phyloP scores from a whole-genome alignment of 2,329 filamentous ascomycete genomes.

The Bisporella sp. region DNA sequence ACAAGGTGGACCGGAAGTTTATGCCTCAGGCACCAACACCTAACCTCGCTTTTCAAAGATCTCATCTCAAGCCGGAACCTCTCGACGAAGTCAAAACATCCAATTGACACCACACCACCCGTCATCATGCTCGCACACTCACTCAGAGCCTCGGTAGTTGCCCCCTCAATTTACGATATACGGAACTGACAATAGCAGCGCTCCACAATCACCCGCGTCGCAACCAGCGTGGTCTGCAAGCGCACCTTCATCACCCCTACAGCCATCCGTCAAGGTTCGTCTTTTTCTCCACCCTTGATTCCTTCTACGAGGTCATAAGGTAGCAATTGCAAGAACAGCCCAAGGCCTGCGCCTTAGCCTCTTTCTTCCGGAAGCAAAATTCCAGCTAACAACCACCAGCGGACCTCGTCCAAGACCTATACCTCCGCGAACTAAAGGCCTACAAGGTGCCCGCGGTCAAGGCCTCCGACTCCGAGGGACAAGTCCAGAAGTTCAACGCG shows the following conservation, averaged over 20 bases:
- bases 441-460: conserved; percentile 87
- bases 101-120: conserved; percentile 8
- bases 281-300: neutral
- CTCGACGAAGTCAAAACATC: neutral
- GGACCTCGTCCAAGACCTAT: conserved; percentile 96
- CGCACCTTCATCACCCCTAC: conserved; percentile 29
- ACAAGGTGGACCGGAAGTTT: too few species aligned
- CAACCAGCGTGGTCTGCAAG: conserved; percentile 22
- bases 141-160: conserved; percentile 28
- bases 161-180: conserved; percentile 11
- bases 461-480: conserved; percentile 78
- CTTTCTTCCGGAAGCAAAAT: neutral
- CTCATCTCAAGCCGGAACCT: neutral
- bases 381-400: conserved; percentile 44
- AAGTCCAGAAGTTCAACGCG: conserved; percentile 79
- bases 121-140: conserved; percentile 28
- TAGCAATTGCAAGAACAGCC: too few species aligned
- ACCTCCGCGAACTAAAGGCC: conserved; percentile 89
- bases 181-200: conserved; percentile 24
- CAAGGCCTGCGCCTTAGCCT: neutral
- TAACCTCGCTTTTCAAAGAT: neutral
- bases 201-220: conserved; percentile 28
- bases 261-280: conserved; percentile 28
- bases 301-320: too few species aligned
- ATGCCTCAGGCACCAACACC: neutral